Base-by-base conservation (phyloP, 1,139 yeast species). In the Wickerhamomyces sp. region DNA sequence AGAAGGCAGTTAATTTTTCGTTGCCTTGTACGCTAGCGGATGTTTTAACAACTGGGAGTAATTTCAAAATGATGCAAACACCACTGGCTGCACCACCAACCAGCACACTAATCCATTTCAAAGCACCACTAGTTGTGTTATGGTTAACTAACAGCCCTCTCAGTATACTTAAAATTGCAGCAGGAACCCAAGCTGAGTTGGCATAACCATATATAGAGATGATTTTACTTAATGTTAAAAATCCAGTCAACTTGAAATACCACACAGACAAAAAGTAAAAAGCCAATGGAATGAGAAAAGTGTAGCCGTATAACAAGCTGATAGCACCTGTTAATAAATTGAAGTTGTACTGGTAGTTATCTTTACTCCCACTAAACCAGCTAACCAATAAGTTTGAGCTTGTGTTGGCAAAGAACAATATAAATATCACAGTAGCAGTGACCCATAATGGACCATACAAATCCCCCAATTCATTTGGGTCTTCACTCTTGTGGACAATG, bases 361-460 rank as follows among this genome's bases (percentile, higher is more conserved):
- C 65, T 9, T 72, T 66, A 21, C 60, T 60, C 2, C 55, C 57
- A 37, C 34, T 38, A 15, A 54, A 28, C 59, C 67, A 60, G 14
- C 45, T 47, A 10, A 48, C 52, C 8, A 54, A 31, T 7, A 52
- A 26, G 35, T 63, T 58, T 1, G 70, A 65, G 49, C 55, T 66
- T 28, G 95, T 83, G 28, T 86, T 75, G 39, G 89, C 73, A 43
- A 86, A 82, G 63, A 86, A 87, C 59, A 86, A 68, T 31, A 80
- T 67, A 47, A 84, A 79, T 1, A 85, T 78, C 39, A 85, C 74
- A 0, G 95, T 82, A 0, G 88, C 87, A 12, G 89, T 82, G 34
- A 87, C 78, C 96, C 96, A 87, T 33, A 86, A 67, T 21, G 89
- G 84, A 1, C 95, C 95, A 55, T 86, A 87, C 38, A 87, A 63